A percentile compares a stretch with the other conserved stretches of the same genome.
Evolutionary conservation across 2,329 filamentous ascomycete species (phyloP).

Genomic region (Thermothelomyces thermophilus): DNA sequence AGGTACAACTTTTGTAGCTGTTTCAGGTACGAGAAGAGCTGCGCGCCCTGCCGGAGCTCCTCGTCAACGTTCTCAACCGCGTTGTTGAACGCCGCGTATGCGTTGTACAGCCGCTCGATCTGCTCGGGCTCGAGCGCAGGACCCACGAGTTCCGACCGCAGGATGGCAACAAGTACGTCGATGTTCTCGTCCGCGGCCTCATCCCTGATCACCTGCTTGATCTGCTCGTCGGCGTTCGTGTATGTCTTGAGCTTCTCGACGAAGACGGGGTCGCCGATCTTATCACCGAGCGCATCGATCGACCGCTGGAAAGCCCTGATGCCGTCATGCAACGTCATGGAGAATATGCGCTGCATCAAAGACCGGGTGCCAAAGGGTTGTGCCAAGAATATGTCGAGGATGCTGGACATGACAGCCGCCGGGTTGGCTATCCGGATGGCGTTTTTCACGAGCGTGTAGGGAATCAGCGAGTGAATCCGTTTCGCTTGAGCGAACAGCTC

Average conservation of each 20-base stretch:
- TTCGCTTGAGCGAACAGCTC: constrained; percentile 92
- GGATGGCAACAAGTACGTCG: constrained; percentile 78
- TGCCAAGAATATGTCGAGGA: constrained; percentile 90
- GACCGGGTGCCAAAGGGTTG: constrained; percentile 90
- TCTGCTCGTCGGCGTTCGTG: constrained; percentile 63
- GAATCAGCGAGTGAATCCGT: constrained; percentile 88
- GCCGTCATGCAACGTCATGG: constrained; percentile 82
- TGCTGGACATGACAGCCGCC: constrained; percentile 91
- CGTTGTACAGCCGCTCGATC: constrained; percentile 81
- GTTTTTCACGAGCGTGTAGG: constrained; percentile 90
- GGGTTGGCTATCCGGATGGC: constrained; percentile 95
- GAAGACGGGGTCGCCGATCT: constrained; percentile 75
- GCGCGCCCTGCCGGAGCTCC: constrained; percentile 80
- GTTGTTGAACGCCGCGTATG: constrained; percentile 92
- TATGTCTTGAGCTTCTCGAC: constrained; percentile 77
- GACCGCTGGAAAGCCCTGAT: constrained; percentile 80
- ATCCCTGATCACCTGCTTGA: constrained; percentile 66
- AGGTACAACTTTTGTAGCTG: constrained; percentile 89
- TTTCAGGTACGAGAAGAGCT: constrained; percentile 91
- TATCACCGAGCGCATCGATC: constrained; percentile 68
- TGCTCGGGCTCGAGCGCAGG: constrained; percentile 68
- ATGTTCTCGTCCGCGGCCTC: constrained; percentile 69
- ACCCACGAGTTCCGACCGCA: constrained; percentile 69
- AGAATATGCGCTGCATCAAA: constrained; percentile 89
- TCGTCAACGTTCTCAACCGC: constrained; percentile 87